These are phyloP conservation scores for Zasmidium citrigriseum DNA, from an alignment of 2,329 filamentous ascomycete species.

Conservation along the genomic window DNA sequence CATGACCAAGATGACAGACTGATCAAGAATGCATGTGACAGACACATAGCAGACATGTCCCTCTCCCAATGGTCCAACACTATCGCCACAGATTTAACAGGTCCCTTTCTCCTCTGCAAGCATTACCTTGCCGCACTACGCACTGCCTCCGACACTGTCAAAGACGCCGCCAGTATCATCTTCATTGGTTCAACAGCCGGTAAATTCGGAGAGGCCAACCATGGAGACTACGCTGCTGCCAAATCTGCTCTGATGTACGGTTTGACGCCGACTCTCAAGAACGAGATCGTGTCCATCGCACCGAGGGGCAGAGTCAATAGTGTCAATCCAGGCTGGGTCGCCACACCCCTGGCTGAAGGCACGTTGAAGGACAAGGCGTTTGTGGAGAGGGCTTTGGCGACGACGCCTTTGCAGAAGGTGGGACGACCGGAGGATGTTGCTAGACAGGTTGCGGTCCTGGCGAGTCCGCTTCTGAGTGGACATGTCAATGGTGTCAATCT, in stretches of 20 bases:
- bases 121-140: constrained; percentile 27
- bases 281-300: constrained; percentile 34
- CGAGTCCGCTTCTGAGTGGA: constrained; percentile 28
- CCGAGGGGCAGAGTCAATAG: constrained; percentile 30
- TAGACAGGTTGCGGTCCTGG: constrained; percentile 31
- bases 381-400: constrained; percentile 32
- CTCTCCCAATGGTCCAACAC: constrained; percentile 33
- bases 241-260: constrained; percentile 36
- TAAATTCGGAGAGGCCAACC: constrained; percentile 35
- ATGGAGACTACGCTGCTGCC: constrained; percentile 32
- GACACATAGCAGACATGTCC: constrained; percentile 30
- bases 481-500: constrained; percentile 33
- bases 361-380: constrained; percentile 29
- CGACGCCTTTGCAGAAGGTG: constrained; percentile 35
- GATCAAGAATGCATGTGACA: constrained; percentile 1
- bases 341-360: constrained; percentile 11
- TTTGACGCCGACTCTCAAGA: constrained; percentile 33
- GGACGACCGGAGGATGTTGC: constrained; percentile 30
- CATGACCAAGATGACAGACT: not conserved
- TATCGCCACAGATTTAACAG: constrained; percentile 31
- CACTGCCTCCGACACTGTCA: constrained; percentile 17
- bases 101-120: constrained; percentile 32
- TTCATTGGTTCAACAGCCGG: constrained; percentile 37
- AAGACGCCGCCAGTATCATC: constrained; percentile 30
- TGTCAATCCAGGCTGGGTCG: constrained; percentile 33